Percentiles rank a stretch among this genome's conserved stretches.
Conservation (phyloP, 768 basidiomycete genomes). For the Rhodotorula kratochvilovae region DNA sequence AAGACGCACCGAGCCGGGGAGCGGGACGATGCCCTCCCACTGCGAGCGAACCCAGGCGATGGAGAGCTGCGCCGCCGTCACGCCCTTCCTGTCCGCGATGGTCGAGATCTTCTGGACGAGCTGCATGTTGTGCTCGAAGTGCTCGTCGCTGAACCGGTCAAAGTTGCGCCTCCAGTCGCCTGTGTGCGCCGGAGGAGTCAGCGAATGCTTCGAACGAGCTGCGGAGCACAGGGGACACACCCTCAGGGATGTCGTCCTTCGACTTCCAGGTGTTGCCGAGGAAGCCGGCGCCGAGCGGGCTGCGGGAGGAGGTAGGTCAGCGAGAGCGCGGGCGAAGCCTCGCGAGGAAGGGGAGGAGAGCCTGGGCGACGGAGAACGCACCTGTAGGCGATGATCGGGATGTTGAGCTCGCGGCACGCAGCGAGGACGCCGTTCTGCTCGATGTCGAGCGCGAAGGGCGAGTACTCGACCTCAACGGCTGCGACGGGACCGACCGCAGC, state of each 20-base stretch:
- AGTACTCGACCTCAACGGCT: conserved; percentile 61
- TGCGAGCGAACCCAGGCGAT: conserved; percentile 47
- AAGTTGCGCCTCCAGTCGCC: conserved; percentile 31
- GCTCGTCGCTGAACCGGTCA: conserved; percentile 39
- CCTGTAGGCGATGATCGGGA: conserved; percentile 47
- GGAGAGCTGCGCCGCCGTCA: conserved; percentile 49
- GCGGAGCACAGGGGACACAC: neutral
- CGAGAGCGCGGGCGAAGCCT: neutral
- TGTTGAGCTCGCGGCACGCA: conserved; percentile 46
- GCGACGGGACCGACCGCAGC: conserved; percentile 54
- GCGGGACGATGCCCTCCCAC: conserved; percentile 20
- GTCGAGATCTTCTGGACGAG: conserved; percentile 47
- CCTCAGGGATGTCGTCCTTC: conserved; percentile 33
- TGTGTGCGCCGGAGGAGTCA: neutral
- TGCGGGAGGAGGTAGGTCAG: neutral
- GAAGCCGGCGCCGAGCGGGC: conserved; percentile 31
- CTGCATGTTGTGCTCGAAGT: conserved; percentile 49
- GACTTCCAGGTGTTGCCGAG: conserved; percentile 49
- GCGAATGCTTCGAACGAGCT: neutral
- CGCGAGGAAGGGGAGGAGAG: too few relatives aligned
- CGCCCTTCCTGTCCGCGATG: conserved; percentile 48
- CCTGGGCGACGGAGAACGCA: conserved; percentile 28
- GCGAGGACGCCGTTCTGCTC: conserved; percentile 46
- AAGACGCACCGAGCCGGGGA: conserved; percentile 35
- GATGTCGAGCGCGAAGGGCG: conserved; percentile 32